Evolutionary conservation across 2,329 filamentous ascomycete genomes (phyloP).

Genomic region (Talaromyces piceae): DNA sequence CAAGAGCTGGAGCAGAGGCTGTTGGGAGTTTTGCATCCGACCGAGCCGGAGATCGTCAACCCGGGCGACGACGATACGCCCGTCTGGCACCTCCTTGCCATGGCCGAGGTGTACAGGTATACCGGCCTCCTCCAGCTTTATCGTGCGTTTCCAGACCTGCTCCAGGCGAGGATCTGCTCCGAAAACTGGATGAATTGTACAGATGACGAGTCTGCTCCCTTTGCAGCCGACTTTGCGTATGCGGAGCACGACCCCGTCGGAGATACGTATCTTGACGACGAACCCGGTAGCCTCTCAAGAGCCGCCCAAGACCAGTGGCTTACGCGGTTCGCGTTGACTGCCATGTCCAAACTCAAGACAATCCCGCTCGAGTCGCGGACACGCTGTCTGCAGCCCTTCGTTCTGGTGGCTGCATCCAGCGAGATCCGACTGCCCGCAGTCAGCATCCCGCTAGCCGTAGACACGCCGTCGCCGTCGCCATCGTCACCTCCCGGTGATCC

Average conservation of each 20-base stretch:
- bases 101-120: conserved; percentile 48
- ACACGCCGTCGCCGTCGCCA: too few species aligned
- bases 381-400: conserved; percentile 46
- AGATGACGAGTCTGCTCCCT: too few species aligned
- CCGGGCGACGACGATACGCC: conserved; percentile 47
- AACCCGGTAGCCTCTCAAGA: conserved; percentile 6
- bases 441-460: conserved; percentile 14
- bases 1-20: conserved; percentile 42
- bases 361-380: conserved; percentile 48
- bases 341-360: conserved; percentile 42
- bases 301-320: conserved; percentile 35
- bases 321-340: conserved; percentile 45
- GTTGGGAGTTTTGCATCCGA: conserved; percentile 40
- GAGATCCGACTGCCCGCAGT: conserved; percentile 43
- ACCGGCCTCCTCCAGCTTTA: conserved; percentile 49
- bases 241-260: not conserved
- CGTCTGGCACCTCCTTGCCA: conserved; percentile 45
- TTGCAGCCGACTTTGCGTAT: too few species aligned
- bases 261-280: conserved; percentile 16
- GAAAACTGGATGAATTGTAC: not conserved
- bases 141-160: conserved; percentile 46
- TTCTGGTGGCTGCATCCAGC: conserved; percentile 45
- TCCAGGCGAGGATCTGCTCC: conserved; percentile 36
- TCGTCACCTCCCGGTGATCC: conserved; percentile 15
- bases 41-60: conserved; percentile 41